phyloP scores from a whole-genome alignment of 1,139 yeast genomes.

The Taphrina sp. region DNA sequence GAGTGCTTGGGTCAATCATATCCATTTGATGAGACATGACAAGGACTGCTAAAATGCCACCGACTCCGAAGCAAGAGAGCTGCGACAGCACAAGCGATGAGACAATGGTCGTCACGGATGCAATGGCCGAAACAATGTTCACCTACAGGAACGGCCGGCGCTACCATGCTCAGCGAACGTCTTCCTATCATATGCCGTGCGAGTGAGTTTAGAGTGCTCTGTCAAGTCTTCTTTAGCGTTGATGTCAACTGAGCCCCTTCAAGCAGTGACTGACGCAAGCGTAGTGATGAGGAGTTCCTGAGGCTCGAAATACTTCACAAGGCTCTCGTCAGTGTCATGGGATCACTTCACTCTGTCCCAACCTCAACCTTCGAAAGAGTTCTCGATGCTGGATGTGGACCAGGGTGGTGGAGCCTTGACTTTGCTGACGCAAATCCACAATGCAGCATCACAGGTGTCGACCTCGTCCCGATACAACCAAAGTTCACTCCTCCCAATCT shows the following conservation, averaged over 20 bases:
- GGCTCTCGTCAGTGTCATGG: neutral
- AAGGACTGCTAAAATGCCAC: too few relatives aligned
- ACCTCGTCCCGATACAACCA: conserved; percentile 11
- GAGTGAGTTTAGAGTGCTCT: too few relatives aligned
- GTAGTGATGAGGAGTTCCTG: conserved; percentile 6
- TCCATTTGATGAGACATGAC: too few relatives aligned
- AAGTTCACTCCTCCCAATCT: conserved; percentile 9
- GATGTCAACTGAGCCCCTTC: too few relatives aligned
- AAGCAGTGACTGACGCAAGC: neutral
- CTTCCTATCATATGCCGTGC: neutral
- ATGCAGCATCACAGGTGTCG: conserved; percentile 2
- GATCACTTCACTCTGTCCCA: conserved; percentile 4
- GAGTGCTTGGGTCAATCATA: too few relatives aligned
- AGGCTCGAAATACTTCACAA: conserved; percentile 6
- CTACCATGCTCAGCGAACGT: conserved; percentile 1
- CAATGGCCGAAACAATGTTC: neutral
- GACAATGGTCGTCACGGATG: neutral
- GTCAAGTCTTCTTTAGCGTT: too few relatives aligned
- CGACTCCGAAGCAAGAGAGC: too few relatives aligned
- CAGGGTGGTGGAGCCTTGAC: conserved; percentile 10
- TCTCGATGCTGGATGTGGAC: conserved; percentile 19
- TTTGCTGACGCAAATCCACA: conserved; percentile 15
- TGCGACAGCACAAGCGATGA: too few relatives aligned
- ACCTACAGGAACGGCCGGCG: conserved; percentile 4
- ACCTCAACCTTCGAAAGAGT: conserved; percentile 1